Conservation (phyloP, 129 eudicot genomes). For the Dittrichia graveolens region DNA sequence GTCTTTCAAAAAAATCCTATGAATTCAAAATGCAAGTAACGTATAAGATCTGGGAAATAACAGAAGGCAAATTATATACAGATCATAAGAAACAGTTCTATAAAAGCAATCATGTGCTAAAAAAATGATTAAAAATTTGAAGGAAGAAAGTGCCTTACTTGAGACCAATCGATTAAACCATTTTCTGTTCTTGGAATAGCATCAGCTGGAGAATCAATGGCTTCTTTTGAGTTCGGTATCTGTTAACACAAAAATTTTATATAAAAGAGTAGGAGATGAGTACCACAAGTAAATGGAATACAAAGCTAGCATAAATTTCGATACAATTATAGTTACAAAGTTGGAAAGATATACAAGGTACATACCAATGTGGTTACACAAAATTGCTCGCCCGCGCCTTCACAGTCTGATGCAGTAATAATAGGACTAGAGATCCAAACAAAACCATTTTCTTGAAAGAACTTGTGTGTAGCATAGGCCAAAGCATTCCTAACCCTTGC, state of each 20-base stretch:
- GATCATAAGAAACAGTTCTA: background rate
- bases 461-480: slow-evolving; percentile 92
- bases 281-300: background rate
- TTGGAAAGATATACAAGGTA: background rate
- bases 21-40: slow-evolving; percentile 21
- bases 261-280: slow-evolving; percentile 1
- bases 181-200: slow-evolving; percentile 68
- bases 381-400: slow-evolving; percentile 99
- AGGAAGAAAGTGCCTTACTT: slow-evolving; percentile 48
- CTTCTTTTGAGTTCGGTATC: slow-evolving; percentile 82
- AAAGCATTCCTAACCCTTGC: slow-evolving; percentile 94
- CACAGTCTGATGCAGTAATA: slow-evolving; percentile 95
- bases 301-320: background rate
- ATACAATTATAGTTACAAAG: background rate
- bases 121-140: background rate
- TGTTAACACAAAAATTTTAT: slow-evolving; percentile 30
- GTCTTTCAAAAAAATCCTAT: slow-evolving; percentile 98
- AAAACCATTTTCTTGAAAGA: slow-evolving; percentile 97
- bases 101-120: background rate
- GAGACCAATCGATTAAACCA: slow-evolving; percentile 95
- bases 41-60: background rate
- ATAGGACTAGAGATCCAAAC: slow-evolving; percentile 98
- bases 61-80: background rate
- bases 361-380: slow-evolving; percentile 98
- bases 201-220: slow-evolving; percentile 58